Conservation (phyloP, 495 filamentous ascomycete genomes). For the Jackrogersella minutella region DNA sequence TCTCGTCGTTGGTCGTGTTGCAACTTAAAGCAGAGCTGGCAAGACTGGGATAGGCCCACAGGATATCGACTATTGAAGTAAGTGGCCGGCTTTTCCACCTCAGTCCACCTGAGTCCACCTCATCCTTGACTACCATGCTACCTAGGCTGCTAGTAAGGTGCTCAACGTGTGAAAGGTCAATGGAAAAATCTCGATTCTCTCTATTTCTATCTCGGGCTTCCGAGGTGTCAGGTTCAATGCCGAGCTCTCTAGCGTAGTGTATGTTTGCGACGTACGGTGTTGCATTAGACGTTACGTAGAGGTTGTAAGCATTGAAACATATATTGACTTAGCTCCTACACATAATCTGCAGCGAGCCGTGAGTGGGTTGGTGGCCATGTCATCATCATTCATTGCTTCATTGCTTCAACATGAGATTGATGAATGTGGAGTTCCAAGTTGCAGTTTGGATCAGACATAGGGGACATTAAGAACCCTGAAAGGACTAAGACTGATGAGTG, state of each 20-base stretch:
- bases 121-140: slow-evolving; percentile 3
- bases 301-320: slow-evolving; percentile 34
- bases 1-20: slow-evolving; percentile 5
- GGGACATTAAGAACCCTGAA: slow-evolving; percentile 6
- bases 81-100: slow-evolving; percentile 15
- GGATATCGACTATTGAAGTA: slow-evolving; percentile 31
- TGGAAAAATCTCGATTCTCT: neutral
- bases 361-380: slow-evolving; percentile 32
- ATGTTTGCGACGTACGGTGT: slow-evolving; percentile 38
- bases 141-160: neutral
- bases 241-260: slow-evolving; percentile 1
- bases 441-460: slow-evolving; percentile 20
- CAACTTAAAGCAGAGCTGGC: slow-evolving; percentile 4
- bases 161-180: no score
- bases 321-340: slow-evolving; percentile 28
- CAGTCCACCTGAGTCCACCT: neutral
- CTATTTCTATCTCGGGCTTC: slow-evolving; percentile 25
- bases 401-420: slow-evolving; percentile 37
- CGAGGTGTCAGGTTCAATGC: slow-evolving; percentile 23
- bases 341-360: slow-evolving; percentile 41
- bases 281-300: slow-evolving; percentile 24
- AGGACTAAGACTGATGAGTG: slow-evolving; percentile 35
- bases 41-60: slow-evolving; percentile 14
- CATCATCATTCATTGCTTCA: slow-evolving; percentile 32
- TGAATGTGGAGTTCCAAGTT: slow-evolving; percentile 31